phyloP scores from a whole-genome alignment of 2,329 filamentous ascomycete species.

The Colletotrichum orchidophilum region DNA sequence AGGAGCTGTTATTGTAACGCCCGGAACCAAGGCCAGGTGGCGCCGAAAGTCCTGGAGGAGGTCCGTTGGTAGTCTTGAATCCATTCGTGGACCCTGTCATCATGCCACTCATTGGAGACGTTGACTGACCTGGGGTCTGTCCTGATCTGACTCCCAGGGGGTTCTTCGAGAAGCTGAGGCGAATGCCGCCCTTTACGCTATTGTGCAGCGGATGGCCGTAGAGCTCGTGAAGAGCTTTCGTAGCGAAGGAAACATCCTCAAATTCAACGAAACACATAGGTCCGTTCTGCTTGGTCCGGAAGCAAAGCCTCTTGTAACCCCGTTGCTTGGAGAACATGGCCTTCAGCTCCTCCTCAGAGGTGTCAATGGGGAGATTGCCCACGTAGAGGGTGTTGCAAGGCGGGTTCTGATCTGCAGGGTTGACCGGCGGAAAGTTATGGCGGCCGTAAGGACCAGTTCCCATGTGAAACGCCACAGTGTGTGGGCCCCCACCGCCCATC shows the following conservation, averaged over 20 bases:
- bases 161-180: conserved; percentile 97
- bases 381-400: conserved; percentile 98
- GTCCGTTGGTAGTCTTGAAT: conserved; percentile 76
- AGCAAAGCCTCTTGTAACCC: conserved; percentile 94
- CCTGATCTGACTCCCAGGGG: conserved; percentile 89
- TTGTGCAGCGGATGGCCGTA: conserved; percentile 90
- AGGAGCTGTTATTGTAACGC: conserved; percentile 37
- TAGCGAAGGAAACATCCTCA: conserved; percentile 90
- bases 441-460: conserved; percentile 46
- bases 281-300: conserved; percentile 92
- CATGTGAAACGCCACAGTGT: conserved; percentile 47
- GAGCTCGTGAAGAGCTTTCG: conserved; percentile 87
- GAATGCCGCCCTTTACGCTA: conserved; percentile 93
- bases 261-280: conserved; percentile 99
- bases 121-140: conserved; percentile 62
- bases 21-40: conserved; percentile 73
- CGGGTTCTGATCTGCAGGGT: conserved; percentile 95
- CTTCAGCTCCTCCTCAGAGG: conserved; percentile 95
- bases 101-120: conserved; percentile 65
- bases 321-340: conserved; percentile 91
- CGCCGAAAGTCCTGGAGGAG: conserved; percentile 81
- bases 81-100: conserved; percentile 62
- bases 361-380: conserved; percentile 93
- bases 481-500: conserved; percentile 54
- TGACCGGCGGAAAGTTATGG: conserved; percentile 80